Conservation (phyloP, 1,284 basidiomycete genomes). For the Ganoderma lucidum region DNA sequence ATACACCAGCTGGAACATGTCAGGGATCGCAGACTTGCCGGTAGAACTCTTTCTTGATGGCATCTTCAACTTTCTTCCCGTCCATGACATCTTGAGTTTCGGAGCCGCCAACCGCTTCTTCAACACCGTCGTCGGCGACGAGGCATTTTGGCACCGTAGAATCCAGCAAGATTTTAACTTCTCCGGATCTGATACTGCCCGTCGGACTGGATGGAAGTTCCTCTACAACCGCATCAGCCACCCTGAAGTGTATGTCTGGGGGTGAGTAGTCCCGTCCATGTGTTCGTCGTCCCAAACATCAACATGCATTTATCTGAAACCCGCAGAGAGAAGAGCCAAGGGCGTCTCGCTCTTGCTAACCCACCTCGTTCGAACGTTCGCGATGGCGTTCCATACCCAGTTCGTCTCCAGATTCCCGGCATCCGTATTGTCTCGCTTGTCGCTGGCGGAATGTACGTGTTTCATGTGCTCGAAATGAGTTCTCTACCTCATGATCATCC, state of each 20-base stretch:
- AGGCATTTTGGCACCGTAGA: constrained; percentile 81
- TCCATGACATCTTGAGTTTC: constrained; percentile 68
- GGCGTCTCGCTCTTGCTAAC: constrained; percentile 61
- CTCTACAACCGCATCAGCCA: constrained; percentile 75
- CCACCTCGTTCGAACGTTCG: constrained; percentile 46
- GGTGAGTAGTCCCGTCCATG: constrained; percentile 52
- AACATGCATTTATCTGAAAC: constrained; percentile 5
- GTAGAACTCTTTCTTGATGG: constrained; percentile 80
- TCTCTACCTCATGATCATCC: background rate
- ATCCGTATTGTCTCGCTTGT: constrained; percentile 76
- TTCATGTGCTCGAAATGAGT: constrained; percentile 32
- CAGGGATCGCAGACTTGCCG: constrained; percentile 59
- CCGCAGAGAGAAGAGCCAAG: constrained; percentile 62
- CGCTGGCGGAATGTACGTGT: constrained; percentile 80
- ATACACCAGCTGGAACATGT: background rate
- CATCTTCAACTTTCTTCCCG: constrained; percentile 65
- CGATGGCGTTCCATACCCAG: constrained; percentile 67
- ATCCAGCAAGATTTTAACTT: constrained; percentile 83
- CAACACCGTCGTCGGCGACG: constrained; percentile 68
- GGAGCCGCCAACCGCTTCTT: constrained; percentile 67
- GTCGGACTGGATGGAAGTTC: constrained; percentile 79
- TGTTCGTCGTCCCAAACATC: background rate
- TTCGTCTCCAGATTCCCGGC: constrained; percentile 62
- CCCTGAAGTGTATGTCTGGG: constrained; percentile 82
- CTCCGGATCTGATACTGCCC: constrained; percentile 69